Evolutionary conservation across 306 rosid genomes (phyloP).

Genomic region (Fragaria vesca): DNA sequence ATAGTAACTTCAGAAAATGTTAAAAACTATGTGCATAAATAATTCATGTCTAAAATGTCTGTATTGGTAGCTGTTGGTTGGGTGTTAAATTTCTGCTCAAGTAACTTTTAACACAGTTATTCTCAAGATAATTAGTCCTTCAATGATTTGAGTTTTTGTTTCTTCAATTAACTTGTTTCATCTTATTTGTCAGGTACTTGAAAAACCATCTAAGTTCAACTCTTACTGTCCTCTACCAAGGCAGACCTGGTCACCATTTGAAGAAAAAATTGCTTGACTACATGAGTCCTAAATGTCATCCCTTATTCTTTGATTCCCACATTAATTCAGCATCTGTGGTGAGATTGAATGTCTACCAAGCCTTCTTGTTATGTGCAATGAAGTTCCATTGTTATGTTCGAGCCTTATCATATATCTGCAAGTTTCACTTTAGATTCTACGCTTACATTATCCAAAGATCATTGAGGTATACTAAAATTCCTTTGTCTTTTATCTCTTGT

Average conservation of each 20-base stretch:
- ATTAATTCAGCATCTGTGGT: slow-evolving; percentile 81
- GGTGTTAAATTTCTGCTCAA: neutral
- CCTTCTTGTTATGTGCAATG: slow-evolving; percentile 76
- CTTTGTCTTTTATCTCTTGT: slow-evolving; percentile 3
- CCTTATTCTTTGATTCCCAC: slow-evolving; percentile 78
- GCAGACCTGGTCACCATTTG: slow-evolving; percentile 51
- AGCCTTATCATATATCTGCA: slow-evolving; percentile 61
- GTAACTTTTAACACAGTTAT: neutral
- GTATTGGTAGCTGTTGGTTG: neutral
- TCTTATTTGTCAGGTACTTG: slow-evolving; percentile 62
- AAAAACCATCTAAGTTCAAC: slow-evolving; percentile 62
- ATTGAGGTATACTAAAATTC: slow-evolving; percentile 47
- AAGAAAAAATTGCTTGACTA: slow-evolving; percentile 56
- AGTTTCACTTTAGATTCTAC: slow-evolving; percentile 35
- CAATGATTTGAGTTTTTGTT: neutral
- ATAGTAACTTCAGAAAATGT: neutral
- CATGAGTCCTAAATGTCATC: slow-evolving; percentile 84
- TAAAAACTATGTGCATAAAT: neutral
- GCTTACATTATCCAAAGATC: slow-evolving; percentile 47
- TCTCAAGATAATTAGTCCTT: neutral
- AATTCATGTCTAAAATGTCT: neutral
- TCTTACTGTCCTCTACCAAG: slow-evolving; percentile 75
- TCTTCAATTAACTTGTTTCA: slow-evolving; percentile 28
- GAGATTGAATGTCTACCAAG: slow-evolving; percentile 71
- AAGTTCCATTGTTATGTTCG: slow-evolving; percentile 73